Percentiles rank a stretch among this genome's conserved stretches.
Conservation (phyloP, 345 rosid genomes). For the Gossypium ekmanianum region DNA sequence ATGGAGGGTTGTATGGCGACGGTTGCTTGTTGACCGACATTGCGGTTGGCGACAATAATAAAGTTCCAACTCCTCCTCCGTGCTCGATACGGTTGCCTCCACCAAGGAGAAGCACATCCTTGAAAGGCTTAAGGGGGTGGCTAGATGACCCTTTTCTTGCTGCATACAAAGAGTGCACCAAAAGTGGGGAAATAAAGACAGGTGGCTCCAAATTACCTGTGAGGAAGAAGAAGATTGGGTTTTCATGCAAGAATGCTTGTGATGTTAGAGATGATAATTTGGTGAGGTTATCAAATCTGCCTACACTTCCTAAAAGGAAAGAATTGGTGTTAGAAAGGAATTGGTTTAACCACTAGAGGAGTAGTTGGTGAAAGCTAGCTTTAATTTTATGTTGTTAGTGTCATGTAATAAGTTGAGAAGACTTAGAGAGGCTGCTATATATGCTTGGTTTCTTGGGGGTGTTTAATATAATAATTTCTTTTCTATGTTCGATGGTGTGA, state of each 20-base stretch:
- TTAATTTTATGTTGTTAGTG: neutral
- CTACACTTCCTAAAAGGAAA: constrained; percentile 39
- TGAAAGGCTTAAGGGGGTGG: constrained; percentile 39
- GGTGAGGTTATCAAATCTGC: constrained; percentile 34
- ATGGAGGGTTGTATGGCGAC: neutral
- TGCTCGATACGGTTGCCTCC: constrained; percentile 25
- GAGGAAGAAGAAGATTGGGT: constrained; percentile 27
- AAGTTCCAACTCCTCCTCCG: constrained; percentile 46
- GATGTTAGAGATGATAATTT: constrained; percentile 45
- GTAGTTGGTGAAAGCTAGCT: neutral
- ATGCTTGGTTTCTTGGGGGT: no score
- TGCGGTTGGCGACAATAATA: neutral
- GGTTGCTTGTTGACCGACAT: neutral
- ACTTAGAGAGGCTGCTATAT: no score
- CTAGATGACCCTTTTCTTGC: constrained; percentile 58
- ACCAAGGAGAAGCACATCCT: constrained; percentile 29
- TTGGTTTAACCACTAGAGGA: neutral
- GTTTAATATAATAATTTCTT: no score
- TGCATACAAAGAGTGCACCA: constrained; percentile 67
- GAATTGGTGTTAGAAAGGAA: constrained; percentile 15
- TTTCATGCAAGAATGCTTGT: constrained; percentile 55
- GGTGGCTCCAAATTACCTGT: constrained; percentile 5
- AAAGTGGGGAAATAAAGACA: constrained; percentile 19
- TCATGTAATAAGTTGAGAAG: no score
- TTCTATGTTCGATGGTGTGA: no score